Base-by-base conservation (phyloP, 441 rosid genomes). In the Mallotus repandus region DNA sequence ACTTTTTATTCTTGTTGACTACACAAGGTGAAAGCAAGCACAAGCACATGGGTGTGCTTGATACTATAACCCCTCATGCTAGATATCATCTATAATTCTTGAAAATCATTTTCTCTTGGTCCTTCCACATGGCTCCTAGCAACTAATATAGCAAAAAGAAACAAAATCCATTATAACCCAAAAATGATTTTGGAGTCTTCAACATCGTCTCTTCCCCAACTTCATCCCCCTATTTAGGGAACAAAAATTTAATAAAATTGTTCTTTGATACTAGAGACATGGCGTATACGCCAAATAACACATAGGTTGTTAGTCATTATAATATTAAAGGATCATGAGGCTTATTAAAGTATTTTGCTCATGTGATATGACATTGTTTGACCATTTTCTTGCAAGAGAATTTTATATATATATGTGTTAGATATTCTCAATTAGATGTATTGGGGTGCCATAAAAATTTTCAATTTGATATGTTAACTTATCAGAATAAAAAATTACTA, bases 271-370 rank as follows among this genome's bases (percentile, higher is more conserved):
- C 41, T 48, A 19, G 54, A 68, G 67, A 66, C 81, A 49, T 66
- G 67, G 79, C 82, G 80, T 76, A 66, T 45, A 76, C 75, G 80
- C 64, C 77, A 72, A 77, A 74, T 62, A 62, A 9, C 67, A 9
- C 67, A 19, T 29, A 35, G 48, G 48, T 7, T 45, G 29, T 25
- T 25, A 45, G 48, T 45, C 48, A 21, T 43, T 10, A 12, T 9
- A 45, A n/a, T 6, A 54, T 32, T 11, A 4, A 21, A 66, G 45
- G 35, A 21, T 11, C 56, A 57, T 64, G 45, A 55, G 41, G 78
- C 46, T 74, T 19, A 38, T 45, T 29, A 9, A 53, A 18, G 5
- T 53, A 15, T 53, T 38, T 53, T 53, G 56, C 0, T 53, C 19
- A 53, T 14, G n/a, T 53, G 18, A 53, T 58, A 10, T 2, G 62